These are phyloP conservation scores for Curvularia verruculosa DNA, from an alignment of 2,329 filamentous ascomycete species.

Conservation along the genomic window DNA sequence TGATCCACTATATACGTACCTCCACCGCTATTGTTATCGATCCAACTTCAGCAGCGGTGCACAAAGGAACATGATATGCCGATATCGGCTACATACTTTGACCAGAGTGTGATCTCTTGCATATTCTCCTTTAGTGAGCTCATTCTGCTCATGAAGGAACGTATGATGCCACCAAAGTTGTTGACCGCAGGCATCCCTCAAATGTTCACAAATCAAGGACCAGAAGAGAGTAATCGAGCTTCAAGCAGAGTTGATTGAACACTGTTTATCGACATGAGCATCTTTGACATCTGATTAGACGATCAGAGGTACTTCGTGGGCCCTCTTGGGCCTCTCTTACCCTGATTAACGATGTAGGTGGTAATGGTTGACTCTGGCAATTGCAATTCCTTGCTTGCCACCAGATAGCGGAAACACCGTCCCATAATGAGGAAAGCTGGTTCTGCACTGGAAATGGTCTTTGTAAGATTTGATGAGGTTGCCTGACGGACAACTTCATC, in stretches of 20 bases:
- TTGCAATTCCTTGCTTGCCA: neutral
- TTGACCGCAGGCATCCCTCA: neutral
- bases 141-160: neutral
- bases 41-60: neutral
- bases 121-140: neutral
- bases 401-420: neutral
- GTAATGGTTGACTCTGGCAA: neutral
- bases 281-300: neutral
- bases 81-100: neutral
- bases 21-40: neutral
- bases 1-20: neutral
- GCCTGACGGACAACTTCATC: conserved; percentile 5
- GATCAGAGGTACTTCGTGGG: neutral
- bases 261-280: neutral
- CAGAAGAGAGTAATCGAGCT: neutral
- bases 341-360: neutral
- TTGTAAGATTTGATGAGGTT: neutral
- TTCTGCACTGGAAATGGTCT: neutral
- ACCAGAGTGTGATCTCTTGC: neutral
- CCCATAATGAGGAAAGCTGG: neutral
- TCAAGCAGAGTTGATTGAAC: neutral
- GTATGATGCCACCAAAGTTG: neutral
- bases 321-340: neutral
- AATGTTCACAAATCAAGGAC: no score
- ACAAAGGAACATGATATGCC: neutral